Base-by-base conservation (phyloP, 495 filamentous ascomycete species). In the Durotheca rogersii region DNA sequence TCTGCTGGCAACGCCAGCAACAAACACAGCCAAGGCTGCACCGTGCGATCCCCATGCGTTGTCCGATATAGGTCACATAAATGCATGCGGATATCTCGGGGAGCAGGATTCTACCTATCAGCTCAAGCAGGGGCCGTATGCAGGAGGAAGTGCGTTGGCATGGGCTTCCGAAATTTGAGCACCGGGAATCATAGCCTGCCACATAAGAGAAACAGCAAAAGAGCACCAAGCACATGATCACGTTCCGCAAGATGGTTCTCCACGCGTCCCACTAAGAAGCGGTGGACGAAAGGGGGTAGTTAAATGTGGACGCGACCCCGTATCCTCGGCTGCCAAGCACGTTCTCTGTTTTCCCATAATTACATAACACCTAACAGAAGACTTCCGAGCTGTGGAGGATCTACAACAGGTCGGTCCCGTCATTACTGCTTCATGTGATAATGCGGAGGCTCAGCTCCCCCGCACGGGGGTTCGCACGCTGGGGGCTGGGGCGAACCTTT, bases 361-460 rank as follows among this genome's bases (percentile, higher is more conserved):
- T n/a, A n/a, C n/a, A n/a, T n/a, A n/a, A n/a, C n/a, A n/a, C n/a
- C n/a, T 18, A 42, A 29, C 40, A 27, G 40, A 42, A 31, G 21
- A 18, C 12, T 16, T 31, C 40, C 40, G 40, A 42, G 25, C 6
- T 10, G 12, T n/a, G 15, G 11, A 42, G 30, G 25, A 27, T 31
- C 21, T 15, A 42, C 25, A n/a, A n/a, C n/a, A n/a, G n/a, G n/a
- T n/a, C n/a, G n/a, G n/a, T n/a, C n/a, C n/a, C n/a, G n/a, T 31
- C 20, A 3, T 23, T 17, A 14, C 20, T 45, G 35, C 47, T 57
- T 41, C 42, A 51, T 44, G 23, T 33, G 33, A 58, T 38, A 42
- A 49, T 53, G 55, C 55, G 55, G 55, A 36, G 55, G 49, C 44
- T 7, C 16, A 27, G 12, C 5, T 43, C 48, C 52, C 52, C 52